Evolutionary conservation across 2,329 filamentous ascomycete species (phyloP).

Genomic region (Cladosporium sp.): DNA sequence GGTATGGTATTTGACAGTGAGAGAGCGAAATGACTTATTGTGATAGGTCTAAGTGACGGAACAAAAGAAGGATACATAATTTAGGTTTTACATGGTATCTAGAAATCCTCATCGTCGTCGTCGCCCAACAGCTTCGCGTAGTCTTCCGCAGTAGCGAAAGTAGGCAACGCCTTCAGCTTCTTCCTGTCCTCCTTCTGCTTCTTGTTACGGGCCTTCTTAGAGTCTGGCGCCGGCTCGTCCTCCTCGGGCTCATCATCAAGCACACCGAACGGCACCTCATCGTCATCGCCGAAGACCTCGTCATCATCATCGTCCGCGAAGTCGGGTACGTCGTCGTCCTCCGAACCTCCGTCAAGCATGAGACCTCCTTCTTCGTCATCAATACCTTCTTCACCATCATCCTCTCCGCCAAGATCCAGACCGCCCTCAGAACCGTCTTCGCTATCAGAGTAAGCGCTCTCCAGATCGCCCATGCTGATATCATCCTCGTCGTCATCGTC

Average conservation of each 20-base stretch:
- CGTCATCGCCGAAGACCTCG: conserved; percentile 38
- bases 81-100: background rate
- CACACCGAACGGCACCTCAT: conserved; percentile 49
- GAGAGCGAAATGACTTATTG: too few species aligned
- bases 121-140: conserved; percentile 61
- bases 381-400: conserved; percentile 41
- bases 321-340: conserved; percentile 47
- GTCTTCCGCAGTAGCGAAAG: conserved; percentile 88
- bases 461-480: conserved; percentile 45
- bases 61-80: too few species aligned
- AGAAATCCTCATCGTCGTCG: conserved; percentile 18
- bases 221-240: conserved; percentile 35
- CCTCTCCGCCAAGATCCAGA: conserved; percentile 39
- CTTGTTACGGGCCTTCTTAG: conserved; percentile 32
- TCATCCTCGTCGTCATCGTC: conserved; percentile 54
- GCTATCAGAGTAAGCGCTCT: conserved; percentile 32
- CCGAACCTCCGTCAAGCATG: conserved; percentile 42
- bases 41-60: too few species aligned
- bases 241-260: conserved; percentile 46
- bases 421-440: conserved; percentile 45
- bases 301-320: conserved; percentile 37
- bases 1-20: too few species aligned
- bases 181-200: conserved; percentile 60
- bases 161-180: conserved; percentile 83
- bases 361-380: conserved; percentile 37